Base-by-base conservation (phyloP, 1,284 basidiomycete species). In the Sporisorium reilianum region DNA sequence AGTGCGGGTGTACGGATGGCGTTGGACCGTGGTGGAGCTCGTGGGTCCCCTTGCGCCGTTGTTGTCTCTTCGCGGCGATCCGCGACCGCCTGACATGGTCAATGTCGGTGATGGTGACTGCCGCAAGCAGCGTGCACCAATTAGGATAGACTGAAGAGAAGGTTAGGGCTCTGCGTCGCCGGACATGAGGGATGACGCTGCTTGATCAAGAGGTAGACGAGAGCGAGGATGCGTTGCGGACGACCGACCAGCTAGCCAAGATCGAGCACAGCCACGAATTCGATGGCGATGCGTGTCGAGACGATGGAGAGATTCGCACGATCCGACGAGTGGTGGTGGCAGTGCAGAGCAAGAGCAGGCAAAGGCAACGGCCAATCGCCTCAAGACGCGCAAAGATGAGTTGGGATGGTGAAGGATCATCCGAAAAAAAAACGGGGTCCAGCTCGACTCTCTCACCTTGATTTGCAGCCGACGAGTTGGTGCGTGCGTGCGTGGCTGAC, bases 1-100 rank as follows among this genome's bases (percentile, higher is more conserved):
- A 5, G 69, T 72, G 3, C 69, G 59, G 6, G 69, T 64, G 46
- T 60, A 72, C 0, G 64, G 59, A 56, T 72, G 64, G 16, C 60
- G 69, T 23, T 72, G 69, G 7, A 62, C 51, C 3, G 63, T 25
- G 2, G 32, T 61, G 11, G 62, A 57, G 14, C 54, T 61, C 25
- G 36, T 44, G 16, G 57, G 16, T 14, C 55, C 45, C n/a, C n/a
- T 18, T 26, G 55, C 34, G 22, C 52, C 57, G 16, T 28, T 34
- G 26, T 56, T n/a, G 20, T 56, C 45, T 23, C 49, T 55, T 26
- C 50, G 56, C 18, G 59, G 58, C 18, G 65, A 63, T 11, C 61
- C 61, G 38, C 53, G 36, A 9, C 53, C 38, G 18, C 9, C 49
- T 2, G 61, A 60, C 61, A 69, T 63, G 20, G n/a, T 46, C 6